Conservation (phyloP, 495 filamentous ascomycete species). For the Aspergillus homomorphus region DNA sequence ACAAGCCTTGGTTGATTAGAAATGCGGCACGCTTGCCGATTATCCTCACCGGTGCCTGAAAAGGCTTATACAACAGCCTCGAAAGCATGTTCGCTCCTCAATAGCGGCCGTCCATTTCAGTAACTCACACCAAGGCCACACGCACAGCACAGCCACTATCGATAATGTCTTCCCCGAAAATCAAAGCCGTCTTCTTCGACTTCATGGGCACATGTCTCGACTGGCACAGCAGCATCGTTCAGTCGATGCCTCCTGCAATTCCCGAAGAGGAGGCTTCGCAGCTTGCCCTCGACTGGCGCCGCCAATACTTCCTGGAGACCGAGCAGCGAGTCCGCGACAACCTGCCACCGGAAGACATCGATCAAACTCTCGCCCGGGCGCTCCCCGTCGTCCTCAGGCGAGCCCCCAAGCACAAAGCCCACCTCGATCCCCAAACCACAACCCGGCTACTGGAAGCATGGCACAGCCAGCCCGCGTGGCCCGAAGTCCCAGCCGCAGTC, state of each 20-base stretch:
- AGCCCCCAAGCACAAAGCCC: background rate
- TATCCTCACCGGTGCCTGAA: background rate
- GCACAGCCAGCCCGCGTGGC: conserved; percentile 34
- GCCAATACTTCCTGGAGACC: conserved; percentile 44
- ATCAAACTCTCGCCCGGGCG: conserved; percentile 40
- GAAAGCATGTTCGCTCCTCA: background rate
- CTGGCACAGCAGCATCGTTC: conserved; percentile 35
- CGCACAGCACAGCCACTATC: background rate
- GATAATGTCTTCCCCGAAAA: conserved; percentile 7
- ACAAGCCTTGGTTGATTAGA: background rate
- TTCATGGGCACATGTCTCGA: conserved; percentile 46
- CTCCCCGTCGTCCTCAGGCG: conserved; percentile 32
- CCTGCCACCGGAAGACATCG: conserved; percentile 46
- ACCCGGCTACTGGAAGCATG: background rate
- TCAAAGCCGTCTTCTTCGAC: conserved; percentile 42
- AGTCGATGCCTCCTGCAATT: conserved; percentile 21
- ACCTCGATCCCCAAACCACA: background rate
- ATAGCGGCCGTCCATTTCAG: background rate
- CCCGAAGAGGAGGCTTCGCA: conserved; percentile 23
- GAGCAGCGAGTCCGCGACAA: conserved; percentile 31
- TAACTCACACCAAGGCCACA: background rate
- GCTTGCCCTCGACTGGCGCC: conserved; percentile 49
- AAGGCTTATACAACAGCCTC: background rate
- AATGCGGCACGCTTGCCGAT: background rate
- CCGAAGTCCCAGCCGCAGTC: conserved; percentile 39